Evolutionary conservation across 2,329 filamentous ascomycete genomes (phyloP), one percentile per base, ranked within the genome.

Genomic region (Niveomyces coronatus): DNA sequence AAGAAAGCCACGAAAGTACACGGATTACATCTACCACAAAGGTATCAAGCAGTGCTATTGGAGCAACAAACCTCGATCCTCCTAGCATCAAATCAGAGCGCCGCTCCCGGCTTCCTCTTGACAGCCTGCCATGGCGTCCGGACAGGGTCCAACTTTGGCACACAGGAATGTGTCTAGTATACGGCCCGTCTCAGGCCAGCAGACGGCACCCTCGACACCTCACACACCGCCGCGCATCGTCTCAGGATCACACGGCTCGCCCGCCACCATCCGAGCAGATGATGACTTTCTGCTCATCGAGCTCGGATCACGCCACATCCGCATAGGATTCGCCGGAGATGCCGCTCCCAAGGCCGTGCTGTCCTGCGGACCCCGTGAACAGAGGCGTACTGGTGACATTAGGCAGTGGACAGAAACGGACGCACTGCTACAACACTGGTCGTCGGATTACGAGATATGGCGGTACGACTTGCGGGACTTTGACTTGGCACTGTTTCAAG

Each of bases 201-300:
- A 39, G 30, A 11, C 37, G 17, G 28, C 20, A 17, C 30, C 37
- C 31, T 53, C 52, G 39, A 41, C 49, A 35, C 79, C 80, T 34
- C 74, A 76, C 47, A 85, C 82, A 8, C 79, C 76, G 40, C 55
- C 70, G 46, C 64, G 73, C 45, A 56, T 64, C 51, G 59, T 74
- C 49, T 54, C 77, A 22, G 63, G 75, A 34, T 58, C 67, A 22
- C 74, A 78, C 53, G 68, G 76, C 47, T 73, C 74, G 31, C 66
- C 76, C 47, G 72, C 76, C 43, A 60, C 76, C 51, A 57, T 83
- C 48, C 68, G 79, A 51, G 64, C 80, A 51, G 87, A 94, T 50
- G 91, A 98, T 52, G 91, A 95, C 48, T 68, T 81, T 6, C 61
- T 94, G 5, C 72, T 98, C 29, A 67, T 95, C 36, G 87, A 96